A percentile compares a stretch with the other conserved stretches of the same genome.
Evolutionary conservation across 768 basidiomycete species (phyloP).

Genomic region (Hirschioporus abietinus): DNA sequence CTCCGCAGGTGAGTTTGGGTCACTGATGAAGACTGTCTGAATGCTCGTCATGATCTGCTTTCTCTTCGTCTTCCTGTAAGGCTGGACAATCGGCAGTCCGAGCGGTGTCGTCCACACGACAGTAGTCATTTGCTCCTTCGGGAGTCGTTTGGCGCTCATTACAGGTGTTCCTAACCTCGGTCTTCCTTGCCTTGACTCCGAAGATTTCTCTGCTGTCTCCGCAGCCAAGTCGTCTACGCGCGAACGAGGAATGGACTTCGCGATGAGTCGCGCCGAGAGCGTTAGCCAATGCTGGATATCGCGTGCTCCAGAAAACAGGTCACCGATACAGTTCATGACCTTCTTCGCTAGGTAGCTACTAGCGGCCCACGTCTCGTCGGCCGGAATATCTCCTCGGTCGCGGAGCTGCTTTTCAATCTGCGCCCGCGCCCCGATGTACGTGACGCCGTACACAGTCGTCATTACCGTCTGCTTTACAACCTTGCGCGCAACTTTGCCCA

Average conservation of each 20-base stretch:
- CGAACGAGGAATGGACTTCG: conserved; percentile 77
- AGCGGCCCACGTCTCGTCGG: conserved; percentile 68
- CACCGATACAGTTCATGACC: conserved; percentile 80
- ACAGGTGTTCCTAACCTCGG: conserved; percentile 14
- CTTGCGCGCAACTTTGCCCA: conserved; percentile 82
- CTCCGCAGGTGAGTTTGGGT: conserved; percentile 72
- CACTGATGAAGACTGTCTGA: conserved; percentile 86
- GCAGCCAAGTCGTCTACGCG: conserved; percentile 46
- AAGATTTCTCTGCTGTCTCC: conserved; percentile 18
- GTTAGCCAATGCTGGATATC: conserved; percentile 91
- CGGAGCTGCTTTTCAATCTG: conserved; percentile 90
- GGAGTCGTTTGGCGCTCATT: conserved; percentile 37
- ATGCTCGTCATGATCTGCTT: conserved; percentile 81
- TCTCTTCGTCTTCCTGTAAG: conserved; percentile 78
- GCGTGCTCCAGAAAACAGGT: conserved; percentile 90
- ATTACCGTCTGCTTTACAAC: conserved; percentile 99
- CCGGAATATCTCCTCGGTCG: conserved; percentile 64
- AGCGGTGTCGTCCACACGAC: conserved; percentile 97
- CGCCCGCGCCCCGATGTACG: conserved; percentile 88
- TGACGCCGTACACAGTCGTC: conserved; percentile 99
- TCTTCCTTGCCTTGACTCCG: neutral
- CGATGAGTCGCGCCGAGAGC: conserved; percentile 73
- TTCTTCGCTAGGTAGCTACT: conserved; percentile 78
- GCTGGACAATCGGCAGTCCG: conserved; percentile 94
- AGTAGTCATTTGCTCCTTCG: conserved; percentile 89